Conservation (phyloP, 1,284 basidiomycete species). For the Tremellales sp. region DNA sequence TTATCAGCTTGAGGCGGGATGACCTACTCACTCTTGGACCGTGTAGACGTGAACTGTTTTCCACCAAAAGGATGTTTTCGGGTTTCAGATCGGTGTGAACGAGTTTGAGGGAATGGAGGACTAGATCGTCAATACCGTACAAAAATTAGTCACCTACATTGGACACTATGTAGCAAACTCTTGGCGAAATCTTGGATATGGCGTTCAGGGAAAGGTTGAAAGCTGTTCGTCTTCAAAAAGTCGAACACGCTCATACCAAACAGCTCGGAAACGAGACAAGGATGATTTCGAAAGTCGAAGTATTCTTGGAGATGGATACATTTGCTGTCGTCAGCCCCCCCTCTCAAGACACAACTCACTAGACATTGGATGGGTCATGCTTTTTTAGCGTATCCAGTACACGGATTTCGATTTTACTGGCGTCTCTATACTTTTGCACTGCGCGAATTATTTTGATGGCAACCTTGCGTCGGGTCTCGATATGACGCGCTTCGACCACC, state of each 20-base stretch:
- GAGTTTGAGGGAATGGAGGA: constrained; percentile 84
- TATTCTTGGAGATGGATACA: constrained; percentile 93
- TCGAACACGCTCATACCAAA: constrained; percentile 98
- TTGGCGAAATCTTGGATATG: constrained; percentile 96
- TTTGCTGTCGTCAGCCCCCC: constrained; percentile 61
- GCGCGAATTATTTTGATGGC: constrained; percentile 99
- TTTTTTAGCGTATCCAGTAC: constrained; percentile 89
- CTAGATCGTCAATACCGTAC: constrained; percentile 68
- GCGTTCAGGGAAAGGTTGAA: constrained; percentile 89
- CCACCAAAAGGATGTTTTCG: constrained; percentile 93
- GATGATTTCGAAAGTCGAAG: constrained; percentile 97
- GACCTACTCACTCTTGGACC: constrained; percentile 31
- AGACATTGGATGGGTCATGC: constrained; percentile 80
- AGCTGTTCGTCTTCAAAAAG: constrained; percentile 97
- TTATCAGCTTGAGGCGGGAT: background rate
- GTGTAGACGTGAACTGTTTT: constrained; percentile 61
- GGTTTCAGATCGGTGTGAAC: constrained; percentile 99
- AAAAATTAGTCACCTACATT: constrained; percentile 60
- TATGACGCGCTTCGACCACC: constrained; percentile 90
- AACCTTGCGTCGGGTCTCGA: constrained; percentile 66
- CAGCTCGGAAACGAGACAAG: constrained; percentile 94
- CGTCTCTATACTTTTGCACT: constrained; percentile 95
- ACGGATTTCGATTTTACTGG: constrained; percentile 96
- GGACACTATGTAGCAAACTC: constrained; percentile 87
- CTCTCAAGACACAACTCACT: constrained; percentile 57